phyloP scores from a whole-genome alignment of 2,329 filamentous ascomycete species.

The Falciphora oryzae region DNA sequence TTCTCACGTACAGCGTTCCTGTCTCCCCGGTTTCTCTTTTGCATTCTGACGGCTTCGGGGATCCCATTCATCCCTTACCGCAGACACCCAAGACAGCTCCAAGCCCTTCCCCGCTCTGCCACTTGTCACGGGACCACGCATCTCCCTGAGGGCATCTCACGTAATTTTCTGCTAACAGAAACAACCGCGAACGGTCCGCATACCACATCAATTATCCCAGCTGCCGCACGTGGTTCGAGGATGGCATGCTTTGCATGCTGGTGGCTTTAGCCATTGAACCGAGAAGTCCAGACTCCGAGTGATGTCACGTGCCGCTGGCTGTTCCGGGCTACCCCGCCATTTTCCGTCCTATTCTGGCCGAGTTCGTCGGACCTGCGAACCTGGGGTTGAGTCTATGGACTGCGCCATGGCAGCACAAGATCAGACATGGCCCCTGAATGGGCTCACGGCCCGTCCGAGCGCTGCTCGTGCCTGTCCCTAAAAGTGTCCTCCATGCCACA shows the following conservation, averaged over 20 bases:
- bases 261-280: neutral
- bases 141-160: neutral
- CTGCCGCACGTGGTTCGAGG: neutral
- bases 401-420: neutral
- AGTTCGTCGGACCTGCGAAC: neutral
- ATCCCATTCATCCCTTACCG: no score
- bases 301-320: neutral
- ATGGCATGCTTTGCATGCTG: neutral
- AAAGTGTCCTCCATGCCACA: neutral
- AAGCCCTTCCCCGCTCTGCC: neutral
- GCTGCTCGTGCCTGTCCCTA: no score
- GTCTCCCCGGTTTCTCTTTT: neutral
- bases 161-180: neutral
- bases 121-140: neutral
- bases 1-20: neutral
- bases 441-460: no score
- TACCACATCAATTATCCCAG: neutral
- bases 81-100: no score
- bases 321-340: neutral
- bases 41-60: neutral
- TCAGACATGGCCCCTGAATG: neutral
- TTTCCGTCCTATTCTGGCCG: no score
- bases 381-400: neutral
- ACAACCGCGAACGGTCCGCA: neutral
- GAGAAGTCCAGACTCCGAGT: neutral